A percentile compares a stretch with the other conserved stretches of the same genome.
Evolutionary conservation across 2,329 filamentous ascomycete genomes (phyloP).

Genomic region (Sclerotiophoma versabilis): DNA sequence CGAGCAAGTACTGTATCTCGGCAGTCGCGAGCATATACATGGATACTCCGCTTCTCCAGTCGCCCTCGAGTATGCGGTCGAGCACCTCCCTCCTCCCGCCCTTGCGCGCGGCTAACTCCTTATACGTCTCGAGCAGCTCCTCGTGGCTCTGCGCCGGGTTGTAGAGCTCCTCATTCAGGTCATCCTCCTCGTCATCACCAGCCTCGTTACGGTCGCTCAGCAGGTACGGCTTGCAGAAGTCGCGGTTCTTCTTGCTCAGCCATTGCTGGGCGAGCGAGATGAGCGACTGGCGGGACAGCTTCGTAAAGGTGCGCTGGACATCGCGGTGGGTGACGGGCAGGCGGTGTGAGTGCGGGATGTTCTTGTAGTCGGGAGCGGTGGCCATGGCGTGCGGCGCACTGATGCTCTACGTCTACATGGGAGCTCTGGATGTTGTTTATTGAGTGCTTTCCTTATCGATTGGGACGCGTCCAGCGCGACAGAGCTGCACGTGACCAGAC

Average conservation of each 20-base stretch:
- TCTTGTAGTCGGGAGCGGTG: conserved; percentile 73
- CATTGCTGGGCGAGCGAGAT: conserved; percentile 77
- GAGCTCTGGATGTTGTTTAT: conserved; percentile 29
- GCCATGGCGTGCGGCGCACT: conserved; percentile 50
- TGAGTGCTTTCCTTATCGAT: conserved; percentile 30
- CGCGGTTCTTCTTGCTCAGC: conserved; percentile 72
- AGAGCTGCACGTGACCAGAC: conserved; percentile 2
- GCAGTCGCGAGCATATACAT: conserved; percentile 63
- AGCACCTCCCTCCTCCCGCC: conserved; percentile 62
- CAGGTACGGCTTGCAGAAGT: conserved; percentile 67
- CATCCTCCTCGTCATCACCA: conserved; percentile 60
- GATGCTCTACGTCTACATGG: conserved; percentile 44
- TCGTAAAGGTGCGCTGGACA: conserved; percentile 70
- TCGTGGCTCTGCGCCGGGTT: conserved; percentile 70
- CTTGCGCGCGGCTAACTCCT: conserved; percentile 51
- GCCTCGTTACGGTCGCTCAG: conserved; percentile 50
- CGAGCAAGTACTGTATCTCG: conserved; percentile 61
- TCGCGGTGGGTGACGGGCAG: conserved; percentile 70
- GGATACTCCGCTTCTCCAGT: conserved; percentile 63
- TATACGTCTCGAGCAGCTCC: conserved; percentile 65
- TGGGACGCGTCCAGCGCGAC: conserved; percentile 17
- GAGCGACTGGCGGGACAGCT: conserved; percentile 75
- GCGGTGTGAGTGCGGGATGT: conserved; percentile 74
- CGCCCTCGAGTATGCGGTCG: conserved; percentile 63
- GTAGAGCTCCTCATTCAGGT: conserved; percentile 67